Base-by-base conservation (phyloP, 306 rosid genomes). In the Pyrus bretschneideri region DNA sequence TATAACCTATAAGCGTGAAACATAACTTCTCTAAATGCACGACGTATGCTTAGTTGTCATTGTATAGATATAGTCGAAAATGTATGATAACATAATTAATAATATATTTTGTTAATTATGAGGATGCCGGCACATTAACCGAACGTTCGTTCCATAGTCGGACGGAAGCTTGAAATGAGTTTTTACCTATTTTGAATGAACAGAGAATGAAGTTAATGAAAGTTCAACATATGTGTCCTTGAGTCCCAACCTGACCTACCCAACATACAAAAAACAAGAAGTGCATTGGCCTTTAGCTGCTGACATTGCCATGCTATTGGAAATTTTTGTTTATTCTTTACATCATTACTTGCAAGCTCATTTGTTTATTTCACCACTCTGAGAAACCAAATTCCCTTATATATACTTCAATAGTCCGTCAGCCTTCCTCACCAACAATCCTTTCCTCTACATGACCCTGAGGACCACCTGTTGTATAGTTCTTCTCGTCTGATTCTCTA, bases 391-490 rank as follows among this genome's bases (percentile, higher is more conserved):
- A 45, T 29, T 19, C 31, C 38, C 70, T 61, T 21, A 89, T 89
- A 85, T 75, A 71, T 79, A 74, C 63, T 23, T 46, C 76, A 22
- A 5, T 62, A 23, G 71, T 81, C 78, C 12, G 19, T 33, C 40
- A 38, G 62, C 64, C 22, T 77, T 64, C 66, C 57, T 69, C 76
- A 70, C 44, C 79, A 69, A 46, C 33, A 72, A 60, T 58, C 31
- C 13, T 58, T 61, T 38, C 72, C 70, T 19, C 66, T 58, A 45
- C 69, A 23, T 23, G 55, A 55, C 66, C 38, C 22, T 67, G 7
- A 35, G 57, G 12, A 30, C 69, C 21, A 49, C 55, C 6, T 51
- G 9, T 51, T 21, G 55, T 15, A 51, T 15, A 15, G 21, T 15
- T 17, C 8, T 51, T 6, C 55, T 51, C 19, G 55, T 51, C 55